Evolutionary conservation across 1,139 yeast species (phyloP).

Genomic region (Debaryomycetaceae sp.): DNA sequence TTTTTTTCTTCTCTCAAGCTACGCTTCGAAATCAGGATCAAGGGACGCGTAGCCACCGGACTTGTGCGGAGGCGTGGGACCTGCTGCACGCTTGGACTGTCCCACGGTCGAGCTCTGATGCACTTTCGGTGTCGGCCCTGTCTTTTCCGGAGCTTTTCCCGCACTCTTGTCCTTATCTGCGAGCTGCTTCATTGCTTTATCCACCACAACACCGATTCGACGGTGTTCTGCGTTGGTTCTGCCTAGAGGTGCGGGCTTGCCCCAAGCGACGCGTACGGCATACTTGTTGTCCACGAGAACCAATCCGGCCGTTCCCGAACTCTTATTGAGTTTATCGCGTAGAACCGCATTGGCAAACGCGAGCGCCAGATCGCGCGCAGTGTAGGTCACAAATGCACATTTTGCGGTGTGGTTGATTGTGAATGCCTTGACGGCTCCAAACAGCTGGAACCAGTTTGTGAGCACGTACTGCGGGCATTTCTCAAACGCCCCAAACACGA

Average conservation of each 20-base stretch:
- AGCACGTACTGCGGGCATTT: conserved; percentile 57
- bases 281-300: conserved; percentile 19
- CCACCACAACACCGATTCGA: conserved; percentile 44
- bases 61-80: too few relatives aligned
- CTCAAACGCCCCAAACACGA: conserved; percentile 61
- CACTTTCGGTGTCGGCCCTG: not conserved
- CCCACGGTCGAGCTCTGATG: not conserved
- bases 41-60: not conserved
- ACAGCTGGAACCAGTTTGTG: conserved; percentile 33
- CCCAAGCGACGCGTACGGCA: conserved; percentile 60
- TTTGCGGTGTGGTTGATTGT: conserved; percentile 50
- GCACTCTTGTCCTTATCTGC: conserved; percentile 27
- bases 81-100: too few relatives aligned
- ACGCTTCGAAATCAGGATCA: not conserved
- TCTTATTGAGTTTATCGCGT: conserved; percentile 13
- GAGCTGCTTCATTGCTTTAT: conserved; percentile 46
- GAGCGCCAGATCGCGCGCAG: conserved; percentile 42
- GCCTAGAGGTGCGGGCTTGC: conserved; percentile 44
- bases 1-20: too few relatives aligned
- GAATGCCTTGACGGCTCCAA: conserved; percentile 38
- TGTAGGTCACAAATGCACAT: conserved; percentile 55
- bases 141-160: conserved; percentile 2
- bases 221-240: conserved; percentile 34
- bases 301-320: conserved; percentile 23
- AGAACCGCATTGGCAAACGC: conserved; percentile 32